Conservation (phyloP, 1,284 basidiomycete genomes). For the Cystobasidium sp. region DNA sequence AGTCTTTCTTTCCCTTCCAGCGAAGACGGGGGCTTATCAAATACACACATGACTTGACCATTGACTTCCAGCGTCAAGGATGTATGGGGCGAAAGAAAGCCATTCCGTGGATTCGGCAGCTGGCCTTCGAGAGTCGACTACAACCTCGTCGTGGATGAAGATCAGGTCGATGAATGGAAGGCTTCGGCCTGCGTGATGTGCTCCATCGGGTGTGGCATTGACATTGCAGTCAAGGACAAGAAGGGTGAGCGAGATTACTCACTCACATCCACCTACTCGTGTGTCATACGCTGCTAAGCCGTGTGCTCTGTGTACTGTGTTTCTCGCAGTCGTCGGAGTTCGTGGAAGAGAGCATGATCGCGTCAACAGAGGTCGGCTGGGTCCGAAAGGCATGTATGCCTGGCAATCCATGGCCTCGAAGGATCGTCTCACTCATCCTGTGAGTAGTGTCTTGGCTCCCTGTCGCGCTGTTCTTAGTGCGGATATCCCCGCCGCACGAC, state of each 20-base stretch:
- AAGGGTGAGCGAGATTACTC: too few species aligned
- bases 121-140: conserved; percentile 29
- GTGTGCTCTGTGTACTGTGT: neutral
- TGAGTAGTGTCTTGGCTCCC: conserved; percentile 1
- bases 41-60: neutral
- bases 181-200: conserved; percentile 19
- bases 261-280: too few species aligned
- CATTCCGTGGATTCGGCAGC: conserved; percentile 7
- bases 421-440: conserved; percentile 28
- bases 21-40: neutral
- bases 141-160: conserved; percentile 24
- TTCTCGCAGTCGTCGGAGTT: conserved; percentile 27
- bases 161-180: conserved; percentile 22
- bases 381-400: conserved; percentile 36
- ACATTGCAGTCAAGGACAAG: conserved; percentile 28
- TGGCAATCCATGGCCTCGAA: conserved; percentile 28
- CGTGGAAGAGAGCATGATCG: conserved; percentile 16
- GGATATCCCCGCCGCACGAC: neutral
- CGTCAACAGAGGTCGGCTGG: conserved; percentile 30
- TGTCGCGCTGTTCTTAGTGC: neutral
- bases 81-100: conserved; percentile 25
- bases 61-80: conserved; percentile 6
- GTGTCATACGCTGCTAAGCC: neutral
- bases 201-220: conserved; percentile 34
- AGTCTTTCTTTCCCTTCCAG: neutral